A percentile compares a stretch with the other conserved stretches of the same genome.
Evolutionary conservation across 2,329 filamentous ascomycete genomes (phyloP).

Genomic region (Calonectria hongkongensis): DNA sequence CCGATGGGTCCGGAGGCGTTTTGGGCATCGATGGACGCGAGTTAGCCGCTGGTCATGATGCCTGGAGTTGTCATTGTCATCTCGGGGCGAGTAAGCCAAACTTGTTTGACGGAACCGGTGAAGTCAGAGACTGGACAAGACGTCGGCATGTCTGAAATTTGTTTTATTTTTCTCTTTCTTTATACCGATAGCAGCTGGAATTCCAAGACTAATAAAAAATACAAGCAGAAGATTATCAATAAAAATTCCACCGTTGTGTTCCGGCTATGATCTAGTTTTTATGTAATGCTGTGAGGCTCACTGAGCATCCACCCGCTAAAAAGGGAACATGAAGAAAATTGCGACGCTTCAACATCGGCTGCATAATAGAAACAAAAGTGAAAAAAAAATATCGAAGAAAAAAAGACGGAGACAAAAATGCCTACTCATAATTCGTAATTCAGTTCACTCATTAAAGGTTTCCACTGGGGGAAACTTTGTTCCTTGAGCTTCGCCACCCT

Average conservation of each 20-base stretch:
- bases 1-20: conserved; percentile 20
- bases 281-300: conserved; percentile 7
- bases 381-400: not conserved
- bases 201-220: not conserved
- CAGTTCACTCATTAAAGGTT: conserved; percentile 41
- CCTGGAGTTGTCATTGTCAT: conserved; percentile 25
- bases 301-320: not conserved
- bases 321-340: not conserved
- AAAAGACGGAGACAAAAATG: not conserved
- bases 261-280: not conserved
- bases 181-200: not conserved
- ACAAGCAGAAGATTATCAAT: not conserved
- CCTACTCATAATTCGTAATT: conserved; percentile 37
- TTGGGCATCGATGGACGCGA: conserved; percentile 23
- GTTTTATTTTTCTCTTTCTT: too few species aligned
- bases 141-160: not conserved
- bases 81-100: not conserved
- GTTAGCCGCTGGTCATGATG: conserved; percentile 26
- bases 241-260: not conserved
- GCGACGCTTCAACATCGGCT: conserved; percentile 18
- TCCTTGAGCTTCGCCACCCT: conserved; percentile 11
- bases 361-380: not conserved
- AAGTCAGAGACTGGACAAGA: not conserved
- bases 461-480: conserved; percentile 18
- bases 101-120: conserved; percentile 11